Conservation (phyloP, 176 grass and related monocot species). For the Avena atlantica region DNA sequence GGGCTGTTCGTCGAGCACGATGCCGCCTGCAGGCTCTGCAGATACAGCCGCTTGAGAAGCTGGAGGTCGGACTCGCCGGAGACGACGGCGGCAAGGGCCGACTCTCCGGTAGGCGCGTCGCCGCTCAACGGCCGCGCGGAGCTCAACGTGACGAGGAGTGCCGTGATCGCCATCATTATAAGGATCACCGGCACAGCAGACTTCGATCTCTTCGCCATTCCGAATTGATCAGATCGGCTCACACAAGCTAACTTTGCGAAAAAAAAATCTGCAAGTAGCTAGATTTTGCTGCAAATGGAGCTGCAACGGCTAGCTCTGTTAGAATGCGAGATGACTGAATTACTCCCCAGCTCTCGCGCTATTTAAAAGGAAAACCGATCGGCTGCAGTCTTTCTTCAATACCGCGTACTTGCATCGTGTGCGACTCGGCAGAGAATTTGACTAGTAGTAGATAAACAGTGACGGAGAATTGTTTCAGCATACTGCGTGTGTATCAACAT, state of each 20-base stretch:
- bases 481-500: neutral
- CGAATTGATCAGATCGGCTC: no score
- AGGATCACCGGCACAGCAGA: neutral
- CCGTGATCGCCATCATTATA: neutral
- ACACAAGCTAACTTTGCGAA: neutral
- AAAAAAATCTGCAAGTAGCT: neutral
- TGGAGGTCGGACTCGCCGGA: constrained; percentile 38
- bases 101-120: neutral
- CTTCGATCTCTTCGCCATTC: neutral
- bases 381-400: neutral
- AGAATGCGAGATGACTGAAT: neutral
- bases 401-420: constrained; percentile 25
- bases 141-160: constrained; percentile 18
- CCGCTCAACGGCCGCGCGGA: constrained; percentile 37
- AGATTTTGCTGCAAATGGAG: neutral
- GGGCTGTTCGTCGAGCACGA: constrained; percentile 52
- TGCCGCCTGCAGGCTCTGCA: constrained; percentile 44
- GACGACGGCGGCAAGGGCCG: neutral
- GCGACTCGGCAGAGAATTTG: constrained; percentile 26
- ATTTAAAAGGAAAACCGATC: neutral
- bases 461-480: constrained; percentile 1
- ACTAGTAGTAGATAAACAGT: neutral
- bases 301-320: neutral
- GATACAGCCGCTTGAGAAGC: constrained; percentile 40
- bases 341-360: neutral